phyloP scores from a whole-genome alignment of 345 rosid genomes.

The Angophora floribunda region DNA sequence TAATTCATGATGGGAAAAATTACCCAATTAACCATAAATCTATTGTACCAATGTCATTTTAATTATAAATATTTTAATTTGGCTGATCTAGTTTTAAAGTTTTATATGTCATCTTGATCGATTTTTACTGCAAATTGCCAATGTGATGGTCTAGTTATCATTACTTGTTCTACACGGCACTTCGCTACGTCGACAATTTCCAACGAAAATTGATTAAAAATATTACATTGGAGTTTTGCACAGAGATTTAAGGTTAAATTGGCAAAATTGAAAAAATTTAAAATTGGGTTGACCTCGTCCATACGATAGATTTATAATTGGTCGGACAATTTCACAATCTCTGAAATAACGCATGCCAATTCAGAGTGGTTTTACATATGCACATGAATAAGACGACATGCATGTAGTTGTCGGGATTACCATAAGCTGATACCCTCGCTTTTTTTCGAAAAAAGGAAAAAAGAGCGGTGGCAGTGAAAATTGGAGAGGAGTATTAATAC shows the following conservation, averaged over 20 bases:
- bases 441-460: not conserved
- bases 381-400: not conserved
- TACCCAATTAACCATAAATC: rapidly evolving
- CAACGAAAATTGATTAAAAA: rapidly evolving
- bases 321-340: not conserved
- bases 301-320: rapidly evolving
- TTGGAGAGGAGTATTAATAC: not conserved
- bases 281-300: rapidly evolving
- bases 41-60: rapidly evolving
- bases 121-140: not conserved
- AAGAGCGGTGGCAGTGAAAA: not conserved
- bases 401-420: not conserved
- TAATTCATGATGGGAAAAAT: rapidly evolving
- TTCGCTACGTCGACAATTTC: rapidly evolving
- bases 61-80: rapidly evolving
- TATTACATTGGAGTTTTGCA: rapidly evolving
- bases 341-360: not conserved
- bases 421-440: not conserved
- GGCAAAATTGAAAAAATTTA: rapidly evolving
- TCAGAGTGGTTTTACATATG: not conserved
- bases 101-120: rapidly evolving
- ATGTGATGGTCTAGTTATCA: rapidly evolving
- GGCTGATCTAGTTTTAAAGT: not conserved
- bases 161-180: rapidly evolving
- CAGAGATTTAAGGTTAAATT: rapidly evolving